Percentiles rank a stretch among this genome's conserved stretches.
Evolutionary conservation across 352 stramenopile genomes (phyloP).

Genomic region (Aphanomyces invadans): DNA sequence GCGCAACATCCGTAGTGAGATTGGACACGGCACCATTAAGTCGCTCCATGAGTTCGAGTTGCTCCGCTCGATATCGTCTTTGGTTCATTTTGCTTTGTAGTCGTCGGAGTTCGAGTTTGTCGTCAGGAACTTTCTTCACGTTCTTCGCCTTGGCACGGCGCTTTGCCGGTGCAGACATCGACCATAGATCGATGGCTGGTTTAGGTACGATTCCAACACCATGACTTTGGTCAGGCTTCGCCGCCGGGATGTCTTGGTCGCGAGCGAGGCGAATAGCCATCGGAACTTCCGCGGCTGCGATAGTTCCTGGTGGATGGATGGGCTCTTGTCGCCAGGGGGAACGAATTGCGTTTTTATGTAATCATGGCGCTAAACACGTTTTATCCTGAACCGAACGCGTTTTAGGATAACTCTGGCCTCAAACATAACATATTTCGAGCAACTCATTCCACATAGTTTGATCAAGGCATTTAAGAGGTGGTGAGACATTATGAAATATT

Average conservation of each 20-base stretch:
- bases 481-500: no score
- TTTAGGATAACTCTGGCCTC: no score
- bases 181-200: not conserved
- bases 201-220: not conserved
- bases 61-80: not conserved
- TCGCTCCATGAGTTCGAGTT: not conserved
- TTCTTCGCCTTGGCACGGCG: not conserved
- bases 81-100: slow-evolving; percentile 1
- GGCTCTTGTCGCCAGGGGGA: no score
- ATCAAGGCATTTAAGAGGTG: no score
- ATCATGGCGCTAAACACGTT: no score
- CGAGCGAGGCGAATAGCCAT: not conserved
- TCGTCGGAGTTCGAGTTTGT: not conserved
- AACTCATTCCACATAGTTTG: no score
- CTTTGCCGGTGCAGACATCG: not conserved
- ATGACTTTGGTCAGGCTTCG: not conserved
- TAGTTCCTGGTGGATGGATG: no score
- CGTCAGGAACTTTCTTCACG: not conserved
- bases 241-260: no score
- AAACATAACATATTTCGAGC: no score
- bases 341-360: no score
- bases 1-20: not conserved
- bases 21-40: not conserved
- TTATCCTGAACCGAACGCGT: no score
- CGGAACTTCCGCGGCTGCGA: no score